Evolutionary conservation across 2,329 filamentous ascomycete genomes (phyloP).

Genomic region (Colletotrichum sp.): DNA sequence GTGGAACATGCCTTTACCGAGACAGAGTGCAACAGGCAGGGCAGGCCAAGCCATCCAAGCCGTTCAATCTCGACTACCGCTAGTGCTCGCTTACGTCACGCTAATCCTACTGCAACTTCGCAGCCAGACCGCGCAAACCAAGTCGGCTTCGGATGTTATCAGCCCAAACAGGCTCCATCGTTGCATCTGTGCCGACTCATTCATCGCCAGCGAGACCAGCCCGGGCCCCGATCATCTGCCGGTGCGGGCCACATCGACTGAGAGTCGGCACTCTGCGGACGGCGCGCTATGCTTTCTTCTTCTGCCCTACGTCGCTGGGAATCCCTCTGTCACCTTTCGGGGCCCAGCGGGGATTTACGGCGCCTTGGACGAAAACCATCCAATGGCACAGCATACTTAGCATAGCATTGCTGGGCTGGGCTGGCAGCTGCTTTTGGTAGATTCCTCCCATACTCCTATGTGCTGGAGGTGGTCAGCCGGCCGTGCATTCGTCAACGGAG

Average conservation of each 20-base stretch:
- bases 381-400: neutral
- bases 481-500: slow-evolving; percentile 1
- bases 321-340: too few species aligned
- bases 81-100: neutral
- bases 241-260: neutral
- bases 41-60: neutral
- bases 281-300: neutral
- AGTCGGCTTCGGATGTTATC: too few species aligned
- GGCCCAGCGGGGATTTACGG: neutral
- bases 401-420: neutral
- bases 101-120: neutral
- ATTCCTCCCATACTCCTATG: too few species aligned
- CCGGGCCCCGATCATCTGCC: neutral
- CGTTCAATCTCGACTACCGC: neutral
- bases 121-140: too few species aligned
- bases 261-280: neutral
- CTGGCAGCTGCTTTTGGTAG: too few species aligned
- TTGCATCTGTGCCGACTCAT: neutral
- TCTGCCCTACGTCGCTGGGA: neutral
- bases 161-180: too few species aligned
- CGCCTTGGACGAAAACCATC: neutral
- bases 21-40: neutral
- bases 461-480: neutral
- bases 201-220: neutral
- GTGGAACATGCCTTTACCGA: neutral